Base-by-base conservation (phyloP, 2,329 filamentous ascomycete species). In the Huntiella bhutanensis region DNA sequence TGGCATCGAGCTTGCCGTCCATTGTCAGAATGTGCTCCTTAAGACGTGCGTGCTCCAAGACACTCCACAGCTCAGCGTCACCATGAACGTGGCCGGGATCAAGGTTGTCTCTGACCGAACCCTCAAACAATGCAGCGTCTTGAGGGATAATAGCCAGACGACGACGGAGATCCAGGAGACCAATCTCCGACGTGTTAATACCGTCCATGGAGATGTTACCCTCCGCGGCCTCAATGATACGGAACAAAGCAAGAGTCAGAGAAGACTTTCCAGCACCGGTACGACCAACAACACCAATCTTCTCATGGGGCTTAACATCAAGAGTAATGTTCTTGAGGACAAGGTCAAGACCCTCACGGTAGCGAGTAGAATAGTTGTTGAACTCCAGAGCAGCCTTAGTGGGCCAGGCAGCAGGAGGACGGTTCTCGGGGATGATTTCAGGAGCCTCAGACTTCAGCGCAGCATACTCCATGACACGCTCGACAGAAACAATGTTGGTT, bases 401-500 rank as follows among this genome's bases (percentile, higher is more conserved):
- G 11, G 92, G 91, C 91, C 91, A 98, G 55, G 83, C 82, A 52
- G 85, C 83, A 7, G 85, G 78, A 36, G 91, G 88, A 42, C 88
- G 73, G 59, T 82, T 80, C 62, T 84, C 81, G 57, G 83, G 81
- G 55, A 96, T 82, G 53, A 96, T 84, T 60, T 98, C 91, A 5
- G 87, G 85, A 43, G 91, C 88, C 65, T 98, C 91, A 60, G 82
- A 91, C 19, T 88, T 87, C 52, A 98, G 71, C 43, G 75, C 73
- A 49, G 88, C 84, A 64, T 98, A 98, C 62, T 98, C 92, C 43
- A 98, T 77, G 41, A 98, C 87, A 57, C 91, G 82, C 70, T 98
- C 91, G 34, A 98, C 91, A 7, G 88, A 94, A 40, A 98, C 88
- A 57, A 98, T 98, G 63, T 98, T 98, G n/a, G 88, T 96, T 69